These are phyloP conservation scores for Rhinocladiella mackenziei DNA, from an alignment of 2,329 filamentous ascomycete species.

Conservation along the genomic window DNA sequence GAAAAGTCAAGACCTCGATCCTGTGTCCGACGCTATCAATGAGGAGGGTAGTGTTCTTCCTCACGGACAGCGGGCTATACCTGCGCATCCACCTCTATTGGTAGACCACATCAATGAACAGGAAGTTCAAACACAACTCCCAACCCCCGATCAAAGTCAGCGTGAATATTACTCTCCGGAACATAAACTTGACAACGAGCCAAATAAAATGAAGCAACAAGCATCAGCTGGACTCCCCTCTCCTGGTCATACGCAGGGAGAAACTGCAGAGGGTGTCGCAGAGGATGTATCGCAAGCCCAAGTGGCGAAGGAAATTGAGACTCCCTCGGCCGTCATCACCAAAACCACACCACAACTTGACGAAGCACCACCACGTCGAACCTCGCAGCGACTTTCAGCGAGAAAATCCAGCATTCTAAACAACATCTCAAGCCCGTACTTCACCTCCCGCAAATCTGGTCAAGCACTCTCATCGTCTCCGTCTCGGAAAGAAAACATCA, in stretches of 20 bases:
- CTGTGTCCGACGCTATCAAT: too few relatives aligned
- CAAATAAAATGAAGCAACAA: neutral
- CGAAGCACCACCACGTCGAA: conserved; percentile 11
- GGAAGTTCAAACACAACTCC: conserved; percentile 9
- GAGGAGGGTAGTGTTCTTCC: neutral
- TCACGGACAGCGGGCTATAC: neutral
- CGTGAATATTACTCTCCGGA: neutral
- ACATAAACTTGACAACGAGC: neutral
- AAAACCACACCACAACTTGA: neutral
- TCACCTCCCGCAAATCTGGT: conserved; percentile 17
- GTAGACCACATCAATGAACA: neutral
- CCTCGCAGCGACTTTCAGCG: conserved; percentile 19
- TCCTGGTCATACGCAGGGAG: conserved; percentile 4
- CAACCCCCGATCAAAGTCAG: conserved; percentile 23
- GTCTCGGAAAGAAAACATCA: conserved; percentile 11
- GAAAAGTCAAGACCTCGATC: too few relatives aligned
- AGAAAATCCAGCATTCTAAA: conserved; percentile 17
- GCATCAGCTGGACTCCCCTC: neutral
- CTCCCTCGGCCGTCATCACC: neutral
- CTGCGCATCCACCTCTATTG: neutral
- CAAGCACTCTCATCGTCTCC: conserved; percentile 4
- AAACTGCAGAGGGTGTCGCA: neutral
- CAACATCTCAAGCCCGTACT: conserved; percentile 26
- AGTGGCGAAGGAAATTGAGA: conserved; percentile 1
- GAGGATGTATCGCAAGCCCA: neutral